Base-by-base conservation (phyloP, 805 yeast species). In the Zygosaccharomyces siamensis region DNA sequence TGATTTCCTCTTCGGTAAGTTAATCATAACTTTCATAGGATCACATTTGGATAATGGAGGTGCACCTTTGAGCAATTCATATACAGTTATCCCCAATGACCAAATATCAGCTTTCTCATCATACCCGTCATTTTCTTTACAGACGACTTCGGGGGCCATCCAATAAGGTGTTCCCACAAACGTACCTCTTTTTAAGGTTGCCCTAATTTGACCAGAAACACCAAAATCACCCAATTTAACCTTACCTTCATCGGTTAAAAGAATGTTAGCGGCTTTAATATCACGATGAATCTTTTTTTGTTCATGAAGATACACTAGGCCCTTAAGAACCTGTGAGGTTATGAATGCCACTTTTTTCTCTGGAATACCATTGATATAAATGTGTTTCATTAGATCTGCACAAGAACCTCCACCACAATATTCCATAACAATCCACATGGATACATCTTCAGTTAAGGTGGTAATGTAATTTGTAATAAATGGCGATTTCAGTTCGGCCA, bases 81-180 rank as follows among this genome's bases (percentile, higher is more conserved):
- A 85, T 1, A 87, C 81, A 0, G 98, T 90, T 45, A 93, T 92
- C 0, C 99, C 99, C 20, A 89, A 72, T 0, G 97, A 89, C 99
- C 99, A 93, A 46, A 93, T 86, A 63, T 93, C 99, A 1, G 89
- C 96, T 60, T 85, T 86, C 53, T 83, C 86, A 61, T 86, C 77
- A 65, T 93, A 89, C 0, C 93, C 95, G 7, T 69, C 64, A 40
- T 66, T 61, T 49, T 56, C 58, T 39, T 56, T 53, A 16, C 73
- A 64, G 39, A 93, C 85, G n/a, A 92, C 86, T 64, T 93, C 99
- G 0, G 99, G 99, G 0, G 99, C 99, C 98, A 92, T 90, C 97
- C 97, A 90, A 67, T 80, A 88, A 11, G 97, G 97, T 0, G 97
- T 89, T 1, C 98, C 98, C 45, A 89, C 96, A 73, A 90, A 84